Evolutionary conservation across 176 grass and related monocot genomes (phyloP), one percentile per base, ranked within the genome.

Genomic region (Calamus simplicifolius): DNA sequence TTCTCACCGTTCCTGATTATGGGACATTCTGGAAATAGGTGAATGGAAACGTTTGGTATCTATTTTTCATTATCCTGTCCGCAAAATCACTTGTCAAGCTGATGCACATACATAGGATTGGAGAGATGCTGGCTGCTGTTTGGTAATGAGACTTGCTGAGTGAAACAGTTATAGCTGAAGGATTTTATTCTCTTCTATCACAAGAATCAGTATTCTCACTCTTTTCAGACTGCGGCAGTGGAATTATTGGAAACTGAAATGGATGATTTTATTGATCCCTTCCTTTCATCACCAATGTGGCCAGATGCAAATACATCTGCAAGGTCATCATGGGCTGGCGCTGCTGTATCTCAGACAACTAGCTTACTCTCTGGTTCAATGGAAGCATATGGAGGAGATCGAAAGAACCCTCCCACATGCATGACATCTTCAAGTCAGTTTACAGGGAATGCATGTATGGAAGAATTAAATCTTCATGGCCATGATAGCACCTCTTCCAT

Each of bases 261-360:
- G 69, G 69, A 72, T 21, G 58, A 62, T 17, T 72, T 71, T 15
- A 51, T 59, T 25, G 17, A 62, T 54, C 16, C 28, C 48, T 72
- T 60, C 25, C 57, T 35, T 52, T 35, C 57, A 35, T 49, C 25
- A 23, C n/a, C 25, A 71, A 28, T 49, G 8, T 72, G 58, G 69
- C 18, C 49, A 38, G 10, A 35, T 54, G 54, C 35, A 43, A 43
- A 43, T 43, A 43, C 35, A 13, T 43, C 6, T 62, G 27, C 27
- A 51, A 21, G n/a, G n/a, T 25, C 29, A 8, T 48, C 30, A 23
- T 58, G 19, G 31, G 5, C 18, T 50, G 68, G 56, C 5, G n/a
- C 21, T 27, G 7, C 56, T 50, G 55, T 43, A 51, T 59, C 19
- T 31, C 31, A 59, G 50, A 18, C 38, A 13, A 18, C 26, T 59